Base-by-base conservation (phyloP, 768 basidiomycete species). In the Termitomyces sp. region DNA sequence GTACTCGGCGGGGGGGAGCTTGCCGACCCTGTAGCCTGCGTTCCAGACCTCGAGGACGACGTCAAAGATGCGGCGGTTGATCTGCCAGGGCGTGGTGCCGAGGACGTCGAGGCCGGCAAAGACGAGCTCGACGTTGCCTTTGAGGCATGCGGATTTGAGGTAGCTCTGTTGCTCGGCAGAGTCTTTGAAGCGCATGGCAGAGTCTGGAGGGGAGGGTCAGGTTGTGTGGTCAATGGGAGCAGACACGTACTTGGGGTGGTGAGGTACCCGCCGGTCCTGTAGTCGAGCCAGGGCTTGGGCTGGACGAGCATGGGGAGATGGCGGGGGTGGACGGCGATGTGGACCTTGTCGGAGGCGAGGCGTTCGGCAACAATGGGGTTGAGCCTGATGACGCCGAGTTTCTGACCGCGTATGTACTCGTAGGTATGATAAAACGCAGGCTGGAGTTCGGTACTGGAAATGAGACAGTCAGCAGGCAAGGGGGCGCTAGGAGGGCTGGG, bases 271-370 rank as follows among this genome's bases (percentile, higher is more conserved):
- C 97, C 96, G 44, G 86, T 74, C 53, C 88, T 80, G 60, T 84
- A 79, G 55, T 77, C 75, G 2, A 89, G 65, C 96, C 95, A 98
- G 0, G 92, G 91, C 60, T 86, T 86, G 2, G 96, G 96, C 59
- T 86, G 85, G 25, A 95, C 81, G 7, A 99, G 79, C 97, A 98
- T 99, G 9, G 96, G 96, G 23, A 99, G 78, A 70, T 96, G 91
- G 2, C 94, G 90, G 16, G 96, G 94, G 71, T 96, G 94, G 17
- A 98, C 75, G 0, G 88, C 82, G 52, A 85, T 79, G 12, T 76
- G 72, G 19, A 94, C 65, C 40, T 72, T 77, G 58, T 98, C 95
- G 56, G 82, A 84, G 3, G 91, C 84, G 54, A 98, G 74, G 3
- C 88, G 81, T 14, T 89, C 84, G 3, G 86, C 75, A 5, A 98